A percentile compares a stretch with the other conserved stretches of the same genome.
Conservation (phyloP, 2,329 filamentous ascomycete species). For the Aspergillus aculeatus region DNA sequence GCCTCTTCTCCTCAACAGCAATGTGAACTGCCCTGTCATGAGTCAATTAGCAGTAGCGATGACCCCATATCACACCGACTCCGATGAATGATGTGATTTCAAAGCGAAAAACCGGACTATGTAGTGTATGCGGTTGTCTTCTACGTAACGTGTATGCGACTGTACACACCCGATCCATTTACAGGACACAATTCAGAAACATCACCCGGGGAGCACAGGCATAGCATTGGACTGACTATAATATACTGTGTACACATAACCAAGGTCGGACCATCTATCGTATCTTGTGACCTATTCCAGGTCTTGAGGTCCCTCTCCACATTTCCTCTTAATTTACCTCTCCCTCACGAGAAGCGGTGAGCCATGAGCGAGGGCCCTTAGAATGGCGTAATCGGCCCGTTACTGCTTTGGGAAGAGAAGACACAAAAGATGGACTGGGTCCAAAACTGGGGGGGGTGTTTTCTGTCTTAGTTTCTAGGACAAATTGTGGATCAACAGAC, state of each 20-base stretch:
- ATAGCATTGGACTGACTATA: too few species aligned
- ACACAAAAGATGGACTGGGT: too few species aligned
- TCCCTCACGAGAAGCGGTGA: constrained; percentile 7
- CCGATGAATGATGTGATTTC: background rate
- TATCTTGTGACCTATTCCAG: constrained; percentile 1
- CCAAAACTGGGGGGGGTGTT: background rate
- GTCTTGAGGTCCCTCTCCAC: too few species aligned
- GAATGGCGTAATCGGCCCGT: constrained; percentile 5
- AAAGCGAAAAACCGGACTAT: too few species aligned
- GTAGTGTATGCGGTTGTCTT: background rate
- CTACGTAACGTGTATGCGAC: background rate
- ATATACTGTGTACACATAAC: too few species aligned
- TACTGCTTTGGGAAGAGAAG: background rate
- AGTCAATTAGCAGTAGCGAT: too few species aligned
- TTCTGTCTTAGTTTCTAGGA: background rate
- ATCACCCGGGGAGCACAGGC: too few species aligned
- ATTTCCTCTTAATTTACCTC: background rate
- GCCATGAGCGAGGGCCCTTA: background rate
- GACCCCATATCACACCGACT: background rate
- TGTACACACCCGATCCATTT: background rate
- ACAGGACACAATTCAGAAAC: background rate
- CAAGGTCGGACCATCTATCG: background rate
- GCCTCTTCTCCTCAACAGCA: too few species aligned
- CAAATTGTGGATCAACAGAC: background rate
- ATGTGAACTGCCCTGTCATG: too few species aligned